Base-by-base conservation (phyloP, 805 yeast genomes). In the Nakazawaea wyomingensis region DNA sequence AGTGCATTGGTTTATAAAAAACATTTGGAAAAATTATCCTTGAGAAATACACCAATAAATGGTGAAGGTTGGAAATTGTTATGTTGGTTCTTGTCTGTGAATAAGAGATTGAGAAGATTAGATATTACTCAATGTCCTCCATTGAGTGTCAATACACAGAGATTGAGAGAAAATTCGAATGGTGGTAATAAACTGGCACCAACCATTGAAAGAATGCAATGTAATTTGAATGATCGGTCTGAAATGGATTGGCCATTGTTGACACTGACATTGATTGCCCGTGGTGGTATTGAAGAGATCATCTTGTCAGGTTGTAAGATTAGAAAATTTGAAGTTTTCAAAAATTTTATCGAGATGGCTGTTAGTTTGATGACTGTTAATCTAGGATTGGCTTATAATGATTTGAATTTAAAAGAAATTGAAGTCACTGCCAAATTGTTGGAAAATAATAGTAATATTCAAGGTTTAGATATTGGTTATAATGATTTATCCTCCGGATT, bases 201-300 rank as follows among this genome's bases (percentile, higher is more conserved):
- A 9, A 13, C 31, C 6, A 44, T 57, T 3, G 48, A 45, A 3
- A 60, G 74, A 43, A 77, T 76, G 82, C 45, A 51, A 4, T 66
- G 74, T 48, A 74, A 74, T 53, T 54, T 55, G 24, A 71, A 72
- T 21, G 69, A 81, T 54, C 72, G 96, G 45, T 75, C 86, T 2
- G 81, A 78, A 44, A 80, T 82, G 82, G 89, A 90, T 60, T 90
- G 97, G 97, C 62, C 76, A 2, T 62, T 86, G 37, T 72, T 91
- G 44, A 77, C 80, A 3, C 83, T 85, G 10, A 81, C 95, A 0
- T 56, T 90, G 16, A 68, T 70, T 16, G 74, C 72, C 16, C 68
- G 96, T 49, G 82, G 82, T 33, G 91, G 93, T 3, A 72, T 90
- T 24, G 91, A 82, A 48, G 96, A 87, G 54, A 63, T 90, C 45